Percentiles rank a stretch among this genome's conserved stretches.
These are phyloP conservation scores for Yarrowia keelungensis DNA, from an alignment of 805 yeast genomes.

Conservation along the genomic window DNA sequence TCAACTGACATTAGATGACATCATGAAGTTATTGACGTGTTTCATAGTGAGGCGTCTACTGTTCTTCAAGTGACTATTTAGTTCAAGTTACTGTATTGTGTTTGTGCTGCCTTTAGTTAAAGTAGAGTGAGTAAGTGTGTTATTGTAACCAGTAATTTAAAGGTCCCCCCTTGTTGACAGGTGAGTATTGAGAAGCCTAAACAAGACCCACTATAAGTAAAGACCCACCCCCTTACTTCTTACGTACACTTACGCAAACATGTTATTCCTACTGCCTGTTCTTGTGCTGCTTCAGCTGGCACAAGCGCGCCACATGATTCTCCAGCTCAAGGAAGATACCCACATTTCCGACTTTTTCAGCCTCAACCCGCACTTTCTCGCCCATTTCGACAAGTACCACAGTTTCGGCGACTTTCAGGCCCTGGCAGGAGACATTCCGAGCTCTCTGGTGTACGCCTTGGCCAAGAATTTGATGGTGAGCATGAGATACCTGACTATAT, in stretches of 20 bases:
- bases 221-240: background rate
- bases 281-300: conserved; percentile 23
- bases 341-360: conserved; percentile 22
- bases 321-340: conserved; percentile 23
- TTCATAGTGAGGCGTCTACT: too few relatives aligned
- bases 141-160: too few relatives aligned
- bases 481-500: background rate
- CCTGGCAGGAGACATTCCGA: conserved; percentile 30
- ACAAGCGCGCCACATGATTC: conserved; percentile 16
- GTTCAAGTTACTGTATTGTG: too few relatives aligned
- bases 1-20: too few relatives aligned
- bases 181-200: background rate
- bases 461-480: conserved; percentile 29
- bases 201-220: too few relatives aligned
- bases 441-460: conserved; percentile 16
- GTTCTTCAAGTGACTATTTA: too few relatives aligned
- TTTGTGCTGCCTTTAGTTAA: too few relatives aligned
- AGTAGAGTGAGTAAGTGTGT: too few relatives aligned
- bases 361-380: conserved; percentile 10
- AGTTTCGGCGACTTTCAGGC: conserved; percentile 31
- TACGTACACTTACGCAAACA: background rate
- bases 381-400: conserved; percentile 38
- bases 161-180: background rate
- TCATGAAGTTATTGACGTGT: too few relatives aligned
- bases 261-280: conserved; percentile 13